Base-by-base conservation (phyloP, 2,329 filamentous ascomycete species). In the Sporothrix sp. region DNA sequence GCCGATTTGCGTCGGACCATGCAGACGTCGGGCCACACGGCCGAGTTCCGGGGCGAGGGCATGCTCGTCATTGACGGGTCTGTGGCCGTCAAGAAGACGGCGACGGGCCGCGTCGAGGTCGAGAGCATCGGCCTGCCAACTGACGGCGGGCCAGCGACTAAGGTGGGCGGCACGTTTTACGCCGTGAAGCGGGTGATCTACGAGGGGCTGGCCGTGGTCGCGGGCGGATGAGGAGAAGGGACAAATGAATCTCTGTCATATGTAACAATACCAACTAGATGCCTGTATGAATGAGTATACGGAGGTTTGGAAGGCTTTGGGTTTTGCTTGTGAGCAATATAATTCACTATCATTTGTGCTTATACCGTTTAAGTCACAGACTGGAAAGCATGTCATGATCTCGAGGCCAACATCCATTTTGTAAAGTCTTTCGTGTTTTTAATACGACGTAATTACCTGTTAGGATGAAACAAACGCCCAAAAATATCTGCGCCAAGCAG, bases 41-140 rank as follows among this genome's bases (percentile, higher is more conserved):
- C 91, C 1, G 93, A 96, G 65, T 96, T 97, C 66, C 78, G 88
- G 45, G 93, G 93, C 45, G 91, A 97, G 66, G 93, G 93, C 55
- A 94, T 85, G 8, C 71, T 98, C 52, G 76, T 98, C 9, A 84
- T 98, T 51, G 91, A 97, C 63, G 86, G 87, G 2, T 79, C 79
- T 9, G 90, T 97, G 7, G 86, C 89, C 4, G 89, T 98, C 40
- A 76, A 87, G 54, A 97, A 98, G 72, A 87, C 84, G 42, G 83
- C 81, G 1, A 85, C 84, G n/a, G 90, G 90, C 0, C 82, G 79
- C 58, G 88, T 96, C 60, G 91, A 94, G 67, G 81, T 95, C 16
- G 91, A 95, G 68, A 85, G 84, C 53, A 80, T 84, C 5, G 85
- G 81, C 1, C 66, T 81, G 52, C 71, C 72, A 27, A 65, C 68